Conservation (phyloP, 2,329 filamentous ascomycete species). For the Fusarium solani-melongenae region DNA sequence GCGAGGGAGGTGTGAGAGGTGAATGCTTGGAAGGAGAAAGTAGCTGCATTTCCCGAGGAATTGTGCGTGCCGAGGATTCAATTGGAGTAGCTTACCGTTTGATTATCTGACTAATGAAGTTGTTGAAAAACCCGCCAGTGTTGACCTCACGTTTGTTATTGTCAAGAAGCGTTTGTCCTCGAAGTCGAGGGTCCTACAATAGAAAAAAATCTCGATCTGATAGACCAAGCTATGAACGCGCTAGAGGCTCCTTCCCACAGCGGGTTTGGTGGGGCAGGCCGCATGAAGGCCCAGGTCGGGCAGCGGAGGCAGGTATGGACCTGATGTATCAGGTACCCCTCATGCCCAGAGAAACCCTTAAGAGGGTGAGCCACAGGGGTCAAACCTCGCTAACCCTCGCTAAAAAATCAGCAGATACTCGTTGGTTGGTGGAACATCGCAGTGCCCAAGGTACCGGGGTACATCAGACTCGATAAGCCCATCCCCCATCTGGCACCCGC, state of each 20-base stretch:
- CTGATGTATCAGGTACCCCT: conserved; percentile 7
- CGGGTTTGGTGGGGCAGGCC: neutral
- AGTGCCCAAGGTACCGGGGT: conserved; percentile 24
- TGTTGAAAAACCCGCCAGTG: neutral
- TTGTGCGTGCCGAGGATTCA: neutral
- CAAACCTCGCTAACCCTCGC: neutral
- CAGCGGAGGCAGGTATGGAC: conserved; percentile 9
- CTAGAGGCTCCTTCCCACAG: conserved; percentile 12
- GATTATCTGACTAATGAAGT: neutral
- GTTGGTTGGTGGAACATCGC: neutral
- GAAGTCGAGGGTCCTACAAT: conserved; percentile 10
- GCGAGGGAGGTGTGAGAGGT: neutral
- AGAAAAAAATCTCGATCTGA: conserved; percentile 29
- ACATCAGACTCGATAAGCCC: conserved; percentile 12
- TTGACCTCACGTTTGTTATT: conserved; percentile 2
- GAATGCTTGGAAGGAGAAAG: conserved; percentile 8
- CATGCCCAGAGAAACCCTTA: neutral
- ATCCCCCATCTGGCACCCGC: neutral
- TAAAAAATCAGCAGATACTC: neutral
- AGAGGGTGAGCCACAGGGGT: conserved; percentile 10
- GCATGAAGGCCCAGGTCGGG: neutral
- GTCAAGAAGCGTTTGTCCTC: conserved; percentile 3
- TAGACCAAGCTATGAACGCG: conserved; percentile 10
- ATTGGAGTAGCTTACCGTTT: neutral
- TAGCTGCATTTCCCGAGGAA: neutral